Evolutionary conservation across 1,284 basidiomycete genomes (phyloP).

Genomic region (Ceratorhiza oryzae-sativae): DNA sequence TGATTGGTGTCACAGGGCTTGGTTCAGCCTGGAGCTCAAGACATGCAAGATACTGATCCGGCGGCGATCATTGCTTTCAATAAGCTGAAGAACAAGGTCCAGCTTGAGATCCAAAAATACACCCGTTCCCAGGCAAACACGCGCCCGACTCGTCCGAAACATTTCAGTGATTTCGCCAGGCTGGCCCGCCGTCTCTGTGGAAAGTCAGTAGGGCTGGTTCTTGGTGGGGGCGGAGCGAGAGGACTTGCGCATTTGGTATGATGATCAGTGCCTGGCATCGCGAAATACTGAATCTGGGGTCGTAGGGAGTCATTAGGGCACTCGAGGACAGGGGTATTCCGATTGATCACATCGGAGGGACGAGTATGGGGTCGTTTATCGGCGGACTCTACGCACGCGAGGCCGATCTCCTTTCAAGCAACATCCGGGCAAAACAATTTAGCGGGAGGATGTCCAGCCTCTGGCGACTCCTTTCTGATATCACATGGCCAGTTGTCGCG

Average conservation of each 20-base stretch:
- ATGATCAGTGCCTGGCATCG: slow-evolving; percentile 7
- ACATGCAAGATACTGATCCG: slow-evolving; percentile 66
- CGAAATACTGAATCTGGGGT: neutral
- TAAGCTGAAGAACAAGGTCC: slow-evolving; percentile 85
- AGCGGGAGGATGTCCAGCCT: slow-evolving; percentile 91
- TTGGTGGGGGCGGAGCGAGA: slow-evolving; percentile 95
- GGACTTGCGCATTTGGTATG: slow-evolving; percentile 91
- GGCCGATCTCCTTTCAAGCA: slow-evolving; percentile 86
- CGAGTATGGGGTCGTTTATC: slow-evolving; percentile 90
- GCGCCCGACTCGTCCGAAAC: slow-evolving; percentile 76
- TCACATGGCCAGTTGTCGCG: slow-evolving; percentile 96
- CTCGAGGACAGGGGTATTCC: slow-evolving; percentile 92
- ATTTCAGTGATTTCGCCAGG: slow-evolving; percentile 92
- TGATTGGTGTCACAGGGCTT: neutral
- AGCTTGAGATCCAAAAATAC: slow-evolving; percentile 88
- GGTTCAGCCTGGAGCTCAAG: neutral
- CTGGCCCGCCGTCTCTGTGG: slow-evolving; percentile 92
- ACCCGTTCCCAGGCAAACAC: slow-evolving; percentile 71
- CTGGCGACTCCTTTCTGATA: slow-evolving; percentile 93
- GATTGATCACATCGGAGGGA: slow-evolving; percentile 87
- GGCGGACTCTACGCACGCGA: slow-evolving; percentile 97
- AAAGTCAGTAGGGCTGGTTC: slow-evolving; percentile 90
- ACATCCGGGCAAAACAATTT: slow-evolving; percentile 90
- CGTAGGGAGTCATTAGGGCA: slow-evolving; percentile 82
- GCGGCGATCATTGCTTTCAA: slow-evolving; percentile 83